Conservation (phyloP, 2,329 filamentous ascomycete genomes). For the Pseudopithomyces maydicus region DNA sequence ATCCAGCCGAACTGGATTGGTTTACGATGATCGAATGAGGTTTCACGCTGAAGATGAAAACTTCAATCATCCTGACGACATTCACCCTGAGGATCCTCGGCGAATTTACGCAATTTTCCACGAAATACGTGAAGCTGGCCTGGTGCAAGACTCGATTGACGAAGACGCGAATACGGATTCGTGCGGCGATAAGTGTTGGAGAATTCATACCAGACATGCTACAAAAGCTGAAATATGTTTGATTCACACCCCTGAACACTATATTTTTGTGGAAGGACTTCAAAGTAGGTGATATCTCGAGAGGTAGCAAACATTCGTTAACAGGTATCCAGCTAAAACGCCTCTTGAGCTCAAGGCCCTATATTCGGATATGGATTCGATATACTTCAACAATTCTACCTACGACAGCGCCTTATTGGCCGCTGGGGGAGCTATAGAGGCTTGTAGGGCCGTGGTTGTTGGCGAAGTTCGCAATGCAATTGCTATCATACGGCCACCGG, state of each 20-base stretch:
- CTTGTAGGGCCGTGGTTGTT: conserved; percentile 85
- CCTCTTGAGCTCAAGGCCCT: conserved; percentile 70
- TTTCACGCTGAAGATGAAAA: conserved; percentile 78
- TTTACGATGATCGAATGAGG: conserved; percentile 93
- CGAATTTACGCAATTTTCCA: conserved; percentile 93
- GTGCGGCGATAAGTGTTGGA: conserved; percentile 58
- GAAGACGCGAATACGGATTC: conserved; percentile 47
- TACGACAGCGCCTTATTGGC: conserved; percentile 82
- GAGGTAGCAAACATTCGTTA: conserved; percentile 8
- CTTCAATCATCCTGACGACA: conserved; percentile 61
- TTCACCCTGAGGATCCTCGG: conserved; percentile 92
- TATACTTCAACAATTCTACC: conserved; percentile 74
- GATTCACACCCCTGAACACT: conserved; percentile 79
- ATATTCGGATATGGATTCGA: conserved; percentile 56
- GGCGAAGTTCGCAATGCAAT: conserved; percentile 91
- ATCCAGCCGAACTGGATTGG: conserved; percentile 50
- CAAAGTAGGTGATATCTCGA: conserved; percentile 43
- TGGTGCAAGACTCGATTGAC: conserved; percentile 69
- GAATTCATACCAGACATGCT: conserved; percentile 79
- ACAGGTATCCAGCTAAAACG: conserved; percentile 43
- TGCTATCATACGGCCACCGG: conserved; percentile 91
- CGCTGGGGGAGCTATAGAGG: conserved; percentile 92
- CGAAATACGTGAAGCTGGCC: conserved; percentile 78
- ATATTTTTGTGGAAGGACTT: conserved; percentile 72
- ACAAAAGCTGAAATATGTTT: conserved; percentile 79